Base-by-base conservation (phyloP, 2,329 filamentous ascomycete genomes). In the Penicillium occitanis region DNA sequence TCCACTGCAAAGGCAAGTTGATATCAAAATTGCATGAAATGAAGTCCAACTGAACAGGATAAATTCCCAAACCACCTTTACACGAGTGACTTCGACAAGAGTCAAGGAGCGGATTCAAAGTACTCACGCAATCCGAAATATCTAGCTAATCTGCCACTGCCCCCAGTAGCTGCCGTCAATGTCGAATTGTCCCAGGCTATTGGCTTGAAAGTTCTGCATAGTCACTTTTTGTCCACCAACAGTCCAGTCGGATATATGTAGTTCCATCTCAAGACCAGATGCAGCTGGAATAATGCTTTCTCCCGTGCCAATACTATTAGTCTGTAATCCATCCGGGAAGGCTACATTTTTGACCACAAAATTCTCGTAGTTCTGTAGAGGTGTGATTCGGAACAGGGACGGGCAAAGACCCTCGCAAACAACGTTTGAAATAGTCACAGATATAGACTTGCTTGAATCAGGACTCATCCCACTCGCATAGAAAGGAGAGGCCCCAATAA, bases 341-440 rank as follows among this genome's bases (percentile, higher is more conserved):
- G 44, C 44, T n/a, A 46, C 44, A 22, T 46, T 46, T 5, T 46
- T 46, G 44, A 46, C 44, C 11, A 46, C n/a, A 11, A 46, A 19
- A 46, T 46, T 46, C 19, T 46, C 22, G 19, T 46, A 46, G 28
- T 37, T 57, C 30, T 57, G 51, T 19, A 63, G 33, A 19, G 37
- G 48, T 22, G 30, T 42, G 35, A 63, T 63, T 19, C 61, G 50
- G 37, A 63, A 57, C 33, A 63, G 50, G 7, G 48, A 63, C 22
- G 61, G 48, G 5, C 48, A 63, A 17, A 53, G 61, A n/a, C 61
- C 61, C 37, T 63, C 61, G 35, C 48, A 50, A 7, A 50, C 48
- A 51, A 63, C 42, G 22, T 63, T 63, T 19, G 61, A 63, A 37
- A 51, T 33, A 10, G 61, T 48, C 37, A 63, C 30, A 13, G 44